Conservation (phyloP, 192 early-diverging fungal genomes). For the Coemansia sp. region DNA sequence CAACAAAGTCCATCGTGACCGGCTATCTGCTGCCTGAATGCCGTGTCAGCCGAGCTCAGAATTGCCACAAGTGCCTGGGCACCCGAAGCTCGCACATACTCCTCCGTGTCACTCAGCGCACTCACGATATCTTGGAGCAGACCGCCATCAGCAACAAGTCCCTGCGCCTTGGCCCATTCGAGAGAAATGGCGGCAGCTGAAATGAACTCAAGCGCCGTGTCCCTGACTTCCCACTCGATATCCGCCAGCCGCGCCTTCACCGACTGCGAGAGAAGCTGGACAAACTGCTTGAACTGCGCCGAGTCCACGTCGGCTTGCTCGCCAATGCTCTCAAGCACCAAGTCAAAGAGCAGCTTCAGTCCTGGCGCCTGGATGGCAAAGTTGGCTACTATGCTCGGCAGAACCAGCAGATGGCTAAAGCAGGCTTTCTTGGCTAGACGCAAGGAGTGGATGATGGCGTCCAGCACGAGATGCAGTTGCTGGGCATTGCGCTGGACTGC, state of each 20-base stretch:
- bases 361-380: conserved; percentile 41
- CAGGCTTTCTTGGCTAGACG: conserved; percentile 11
- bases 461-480: conserved; percentile 32
- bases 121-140: conserved; percentile 13
- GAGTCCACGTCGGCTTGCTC: neutral
- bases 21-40: neutral
- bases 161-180: neutral
- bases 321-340: conserved; percentile 24
- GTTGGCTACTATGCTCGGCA: conserved; percentile 16
- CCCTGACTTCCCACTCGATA: conserved; percentile 50
- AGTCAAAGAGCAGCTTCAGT: conserved; percentile 23
- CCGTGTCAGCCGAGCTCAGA: neutral
- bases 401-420: conserved; percentile 5
- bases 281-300: neutral
- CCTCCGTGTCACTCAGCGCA: conserved; percentile 36
- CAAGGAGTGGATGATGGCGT: conserved; percentile 14
- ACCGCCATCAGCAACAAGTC: neutral
- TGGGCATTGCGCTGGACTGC: conserved; percentile 18
- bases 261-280: neutral
- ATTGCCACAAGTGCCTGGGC: conserved; percentile 20
- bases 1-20: neutral
- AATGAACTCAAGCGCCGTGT: conserved; percentile 45
- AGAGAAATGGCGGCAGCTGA: neutral
- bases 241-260: conserved; percentile 27
- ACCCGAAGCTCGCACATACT: conserved; percentile 50